Conservation (phyloP, 352 stramenopile genomes). For the Pythium phragmiticola region DNA sequence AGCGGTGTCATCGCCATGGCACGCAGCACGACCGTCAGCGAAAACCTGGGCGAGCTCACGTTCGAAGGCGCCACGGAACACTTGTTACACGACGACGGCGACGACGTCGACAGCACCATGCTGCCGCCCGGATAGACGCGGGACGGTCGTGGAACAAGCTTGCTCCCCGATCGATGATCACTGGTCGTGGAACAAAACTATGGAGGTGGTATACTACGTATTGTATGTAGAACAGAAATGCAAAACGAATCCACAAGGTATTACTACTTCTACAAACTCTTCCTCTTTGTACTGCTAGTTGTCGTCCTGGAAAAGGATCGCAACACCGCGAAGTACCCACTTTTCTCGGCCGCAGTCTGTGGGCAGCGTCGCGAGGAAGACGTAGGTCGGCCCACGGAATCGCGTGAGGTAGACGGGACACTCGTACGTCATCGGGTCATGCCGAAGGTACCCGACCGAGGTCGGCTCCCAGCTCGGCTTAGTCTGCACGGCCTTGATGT, state of each 20-base stretch:
- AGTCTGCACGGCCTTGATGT: slow-evolving; percentile 95
- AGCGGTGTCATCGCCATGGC: slow-evolving; percentile 86
- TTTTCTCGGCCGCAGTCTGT: slow-evolving; percentile 90
- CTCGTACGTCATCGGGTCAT: slow-evolving; percentile 93
- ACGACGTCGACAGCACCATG: slow-evolving; percentile 61
- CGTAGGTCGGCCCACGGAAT: slow-evolving; percentile 95
- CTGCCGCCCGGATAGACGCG: slow-evolving; percentile 63
- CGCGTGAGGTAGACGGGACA: slow-evolving; percentile 96
- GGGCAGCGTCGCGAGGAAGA: slow-evolving; percentile 95
- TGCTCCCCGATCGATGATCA: background rate
- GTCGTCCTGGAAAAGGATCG: slow-evolving; percentile 95
- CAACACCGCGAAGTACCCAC: slow-evolving; percentile 94
- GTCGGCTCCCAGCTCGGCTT: slow-evolving; percentile 93
- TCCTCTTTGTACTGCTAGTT: slow-evolving; percentile 55
- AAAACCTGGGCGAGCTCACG: slow-evolving; percentile 62
- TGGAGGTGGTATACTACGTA: no score
- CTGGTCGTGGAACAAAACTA: background rate
- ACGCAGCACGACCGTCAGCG: slow-evolving; percentile 58
- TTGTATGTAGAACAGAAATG: no score
- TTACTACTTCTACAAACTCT: background rate
- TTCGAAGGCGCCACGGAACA: slow-evolving; percentile 77
- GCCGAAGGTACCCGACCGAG: slow-evolving; percentile 93
- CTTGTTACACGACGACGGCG: slow-evolving; percentile 61
- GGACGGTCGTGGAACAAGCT: background rate
- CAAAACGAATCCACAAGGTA: background rate